These are phyloP conservation scores for Colletotrichum higginsianum DNA, from an alignment of 2,329 filamentous ascomycete genomes.

Conservation along the genomic window DNA sequence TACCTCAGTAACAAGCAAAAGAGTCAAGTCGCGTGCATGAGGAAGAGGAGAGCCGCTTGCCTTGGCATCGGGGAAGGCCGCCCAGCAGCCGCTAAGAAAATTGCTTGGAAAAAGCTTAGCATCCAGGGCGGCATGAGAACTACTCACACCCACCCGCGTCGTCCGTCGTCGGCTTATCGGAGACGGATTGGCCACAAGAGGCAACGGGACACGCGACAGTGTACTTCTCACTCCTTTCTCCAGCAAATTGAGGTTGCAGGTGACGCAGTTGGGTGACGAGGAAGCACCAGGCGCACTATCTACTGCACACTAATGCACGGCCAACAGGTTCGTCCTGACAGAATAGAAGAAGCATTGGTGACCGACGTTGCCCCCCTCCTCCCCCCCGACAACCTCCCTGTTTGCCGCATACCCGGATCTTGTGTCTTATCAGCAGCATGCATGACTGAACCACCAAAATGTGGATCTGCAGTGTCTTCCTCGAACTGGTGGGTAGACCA, in stretches of 20 bases:
- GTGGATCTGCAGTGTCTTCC: not conserved
- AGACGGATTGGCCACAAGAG: not conserved
- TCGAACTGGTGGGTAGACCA: not conserved
- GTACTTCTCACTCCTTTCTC: not conserved
- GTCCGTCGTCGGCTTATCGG: not conserved
- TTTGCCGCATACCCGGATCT: constrained; percentile 15
- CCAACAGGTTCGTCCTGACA: not conserved
- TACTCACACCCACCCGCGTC: not conserved
- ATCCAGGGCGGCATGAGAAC: not conserved
- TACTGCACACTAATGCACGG: not conserved
- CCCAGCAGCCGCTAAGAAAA: constrained; percentile 6
- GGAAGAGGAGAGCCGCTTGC: not conserved
- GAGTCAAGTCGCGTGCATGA: not conserved
- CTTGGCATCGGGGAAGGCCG: constrained; percentile 7
- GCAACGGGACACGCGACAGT: not conserved
- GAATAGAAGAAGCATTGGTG: too few species aligned
- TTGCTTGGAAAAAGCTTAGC: constrained; percentile 21
- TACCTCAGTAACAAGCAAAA: not conserved
- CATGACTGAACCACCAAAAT: not conserved
- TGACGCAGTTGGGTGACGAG: too few species aligned
- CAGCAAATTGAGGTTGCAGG: not conserved
- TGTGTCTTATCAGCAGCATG: not conserved
- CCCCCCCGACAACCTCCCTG: not conserved
- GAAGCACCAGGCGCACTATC: too few species aligned
- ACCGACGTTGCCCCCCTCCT: too few species aligned